phyloP scores from a whole-genome alignment of 2,329 filamentous ascomycete genomes.

The Arthrobotrys entomopaga region DNA sequence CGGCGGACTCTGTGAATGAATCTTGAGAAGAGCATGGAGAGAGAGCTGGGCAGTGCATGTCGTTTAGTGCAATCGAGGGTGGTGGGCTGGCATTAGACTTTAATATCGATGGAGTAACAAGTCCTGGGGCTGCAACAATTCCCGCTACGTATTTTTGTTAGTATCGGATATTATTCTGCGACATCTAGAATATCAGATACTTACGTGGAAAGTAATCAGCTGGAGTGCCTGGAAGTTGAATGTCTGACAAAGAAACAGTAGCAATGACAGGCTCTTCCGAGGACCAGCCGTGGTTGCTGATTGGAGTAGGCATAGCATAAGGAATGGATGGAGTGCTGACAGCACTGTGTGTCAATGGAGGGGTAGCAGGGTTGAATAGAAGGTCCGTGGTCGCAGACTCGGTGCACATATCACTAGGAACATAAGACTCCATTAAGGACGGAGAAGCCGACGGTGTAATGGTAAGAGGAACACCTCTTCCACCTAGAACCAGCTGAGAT shows the following conservation, averaged over 20 bases:
- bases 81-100: constrained; percentile 57
- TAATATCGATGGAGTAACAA: constrained; percentile 56
- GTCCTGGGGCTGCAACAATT: constrained; percentile 16
- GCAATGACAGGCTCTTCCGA: constrained; percentile 51
- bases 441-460: constrained; percentile 54
- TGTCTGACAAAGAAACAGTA: constrained; percentile 58
- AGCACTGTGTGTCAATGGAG: constrained; percentile 52
- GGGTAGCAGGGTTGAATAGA: constrained; percentile 53
- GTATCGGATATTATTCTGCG: constrained; percentile 3
- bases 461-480: constrained; percentile 54
- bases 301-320: constrained; percentile 54
- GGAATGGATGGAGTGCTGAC: constrained; percentile 53
- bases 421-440: constrained; percentile 52
- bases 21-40: constrained; percentile 58
- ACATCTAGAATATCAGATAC: constrained; percentile 22
- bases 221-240: constrained; percentile 58
- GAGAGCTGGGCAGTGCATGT: constrained; percentile 58
- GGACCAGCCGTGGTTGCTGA: constrained; percentile 53
- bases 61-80: constrained; percentile 56
- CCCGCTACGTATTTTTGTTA: constrained; percentile 51
- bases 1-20: constrained; percentile 56
- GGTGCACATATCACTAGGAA: constrained; percentile 50
- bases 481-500: constrained; percentile 56
- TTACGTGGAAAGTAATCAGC: constrained; percentile 55
- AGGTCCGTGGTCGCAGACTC: constrained; percentile 50